Evolutionary conservation across 2,329 filamentous ascomycete species (phyloP).

Genomic region (Sclerotinia spermophila): DNA sequence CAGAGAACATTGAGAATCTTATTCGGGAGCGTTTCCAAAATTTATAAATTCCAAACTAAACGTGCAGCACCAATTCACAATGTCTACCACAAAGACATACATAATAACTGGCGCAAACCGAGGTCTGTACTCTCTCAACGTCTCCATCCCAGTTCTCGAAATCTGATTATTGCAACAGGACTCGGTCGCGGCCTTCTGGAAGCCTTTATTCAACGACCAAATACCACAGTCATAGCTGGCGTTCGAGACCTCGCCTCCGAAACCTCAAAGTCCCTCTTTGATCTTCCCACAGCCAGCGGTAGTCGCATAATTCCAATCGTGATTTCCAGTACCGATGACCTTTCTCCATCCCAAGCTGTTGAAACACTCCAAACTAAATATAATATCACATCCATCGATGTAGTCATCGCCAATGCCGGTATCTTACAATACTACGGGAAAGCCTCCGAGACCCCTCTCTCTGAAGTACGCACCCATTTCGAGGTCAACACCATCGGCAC

Average conservation of each 20-base stretch:
- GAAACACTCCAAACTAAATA: conserved; percentile 33
- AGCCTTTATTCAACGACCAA: conserved; percentile 20
- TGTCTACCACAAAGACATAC: conserved; percentile 5
- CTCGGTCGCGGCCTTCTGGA: conserved; percentile 38
- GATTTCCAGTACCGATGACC: conserved; percentile 44
- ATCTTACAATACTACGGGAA: conserved; percentile 38
- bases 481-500: conserved; percentile 44
- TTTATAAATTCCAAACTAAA: background rate
- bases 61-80: background rate
- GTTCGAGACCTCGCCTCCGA: conserved; percentile 38
- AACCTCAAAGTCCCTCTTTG: conserved; percentile 35
- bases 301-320: conserved; percentile 38
- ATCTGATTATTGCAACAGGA: conserved; percentile 15
- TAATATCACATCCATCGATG: conserved; percentile 44
- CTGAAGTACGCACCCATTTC: conserved; percentile 41
- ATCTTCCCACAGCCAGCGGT: conserved; percentile 38
- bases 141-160: background rate
- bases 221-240: conserved; percentile 35
- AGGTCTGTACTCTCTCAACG: conserved; percentile 26
- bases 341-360: conserved; percentile 38
- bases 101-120: conserved; percentile 41
- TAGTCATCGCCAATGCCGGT: conserved; percentile 52
- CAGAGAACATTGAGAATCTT: background rate
- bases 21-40: background rate
- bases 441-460: conserved; percentile 37